Evolutionary conservation across 306 rosid species (phyloP).

Genomic region (Rosa chinensis): DNA sequence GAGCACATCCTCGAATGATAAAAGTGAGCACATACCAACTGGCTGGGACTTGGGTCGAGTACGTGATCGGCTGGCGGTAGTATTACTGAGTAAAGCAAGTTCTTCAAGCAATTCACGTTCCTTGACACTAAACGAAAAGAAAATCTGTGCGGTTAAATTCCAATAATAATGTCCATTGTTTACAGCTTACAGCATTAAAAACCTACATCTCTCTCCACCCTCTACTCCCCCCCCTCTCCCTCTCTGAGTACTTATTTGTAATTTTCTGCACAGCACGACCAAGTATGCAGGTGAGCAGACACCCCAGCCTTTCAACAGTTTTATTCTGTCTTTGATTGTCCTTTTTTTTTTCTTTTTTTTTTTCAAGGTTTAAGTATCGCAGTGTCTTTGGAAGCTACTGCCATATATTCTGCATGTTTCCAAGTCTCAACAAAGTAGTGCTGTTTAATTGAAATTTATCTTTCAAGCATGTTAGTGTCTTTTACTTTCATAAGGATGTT

Average conservation of each 20-base stretch:
- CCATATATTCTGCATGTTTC: neutral
- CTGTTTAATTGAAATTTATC: too few species aligned
- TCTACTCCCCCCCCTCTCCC: neutral
- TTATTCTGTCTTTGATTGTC: neutral
- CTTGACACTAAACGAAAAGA: slow-evolving; percentile 46
- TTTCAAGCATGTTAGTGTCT: neutral
- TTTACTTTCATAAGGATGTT: neutral
- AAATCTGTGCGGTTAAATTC: neutral
- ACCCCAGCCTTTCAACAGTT: neutral
- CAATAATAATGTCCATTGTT: neutral
- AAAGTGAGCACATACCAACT: slow-evolving; percentile 50
- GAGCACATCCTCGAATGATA: slow-evolving; percentile 21
- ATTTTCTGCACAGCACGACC: neutral
- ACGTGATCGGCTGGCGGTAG: slow-evolving; percentile 50
- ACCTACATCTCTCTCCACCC: neutral
- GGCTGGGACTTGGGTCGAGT: slow-evolving; percentile 54
- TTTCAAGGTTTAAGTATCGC: neutral
- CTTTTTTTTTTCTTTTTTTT: neutral
- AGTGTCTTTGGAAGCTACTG: neutral
- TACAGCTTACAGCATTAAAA: slow-evolving; percentile 3
- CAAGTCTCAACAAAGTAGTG: neutral
- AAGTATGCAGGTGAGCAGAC: neutral
- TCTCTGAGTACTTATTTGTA: neutral
- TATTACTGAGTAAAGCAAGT: slow-evolving; percentile 59
- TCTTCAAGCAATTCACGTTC: slow-evolving; percentile 92